A percentile compares a stretch with the other conserved stretches of the same genome.
Evolutionary conservation across 345 rosid species (phyloP).

Genomic region (Clausena lansium): DNA sequence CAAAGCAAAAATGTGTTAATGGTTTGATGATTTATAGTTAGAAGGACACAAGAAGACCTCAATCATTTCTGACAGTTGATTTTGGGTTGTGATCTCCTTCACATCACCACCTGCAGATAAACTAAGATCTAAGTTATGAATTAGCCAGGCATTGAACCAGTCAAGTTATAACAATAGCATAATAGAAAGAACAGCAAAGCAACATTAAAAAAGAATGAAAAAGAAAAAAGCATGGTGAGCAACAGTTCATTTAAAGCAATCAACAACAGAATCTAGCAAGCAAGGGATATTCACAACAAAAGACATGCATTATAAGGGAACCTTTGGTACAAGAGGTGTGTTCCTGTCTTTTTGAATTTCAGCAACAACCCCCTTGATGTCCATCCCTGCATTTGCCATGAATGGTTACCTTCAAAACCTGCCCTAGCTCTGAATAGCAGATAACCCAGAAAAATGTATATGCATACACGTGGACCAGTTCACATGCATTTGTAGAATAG

Average conservation of each 20-base stretch:
- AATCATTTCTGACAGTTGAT: slow-evolving; percentile 75
- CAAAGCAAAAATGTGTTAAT: neutral
- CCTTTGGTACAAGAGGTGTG: slow-evolving; percentile 82
- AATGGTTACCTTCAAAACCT: slow-evolving; percentile 39
- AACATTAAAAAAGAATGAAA: neutral
- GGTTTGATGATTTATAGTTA: slow-evolving; percentile 17
- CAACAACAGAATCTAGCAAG: slow-evolving; percentile 6
- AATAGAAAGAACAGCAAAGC: neutral
- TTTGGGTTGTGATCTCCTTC: slow-evolving; percentile 67
- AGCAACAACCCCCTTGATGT: slow-evolving; percentile 83
- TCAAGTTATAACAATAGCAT: neutral
- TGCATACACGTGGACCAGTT: neutral
- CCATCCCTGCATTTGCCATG: slow-evolving; percentile 74
- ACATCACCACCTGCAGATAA: slow-evolving; percentile 93
- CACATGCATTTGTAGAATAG: neutral
- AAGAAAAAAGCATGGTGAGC: neutral
- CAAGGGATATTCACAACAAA: slow-evolving; percentile 9
- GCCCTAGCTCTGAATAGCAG: slow-evolving; percentile 22
- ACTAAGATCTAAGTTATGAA: slow-evolving; percentile 45
- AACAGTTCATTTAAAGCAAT: neutral
- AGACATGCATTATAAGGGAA: slow-evolving; percentile 30
- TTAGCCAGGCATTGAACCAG: neutral
- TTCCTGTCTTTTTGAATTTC: slow-evolving; percentile 68
- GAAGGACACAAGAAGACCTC: slow-evolving; percentile 58
- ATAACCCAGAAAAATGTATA: slow-evolving; percentile 1